These are phyloP conservation scores for Neonectria punicea DNA, from an alignment of 2,329 filamentous ascomycete genomes.

Conservation along the genomic window DNA sequence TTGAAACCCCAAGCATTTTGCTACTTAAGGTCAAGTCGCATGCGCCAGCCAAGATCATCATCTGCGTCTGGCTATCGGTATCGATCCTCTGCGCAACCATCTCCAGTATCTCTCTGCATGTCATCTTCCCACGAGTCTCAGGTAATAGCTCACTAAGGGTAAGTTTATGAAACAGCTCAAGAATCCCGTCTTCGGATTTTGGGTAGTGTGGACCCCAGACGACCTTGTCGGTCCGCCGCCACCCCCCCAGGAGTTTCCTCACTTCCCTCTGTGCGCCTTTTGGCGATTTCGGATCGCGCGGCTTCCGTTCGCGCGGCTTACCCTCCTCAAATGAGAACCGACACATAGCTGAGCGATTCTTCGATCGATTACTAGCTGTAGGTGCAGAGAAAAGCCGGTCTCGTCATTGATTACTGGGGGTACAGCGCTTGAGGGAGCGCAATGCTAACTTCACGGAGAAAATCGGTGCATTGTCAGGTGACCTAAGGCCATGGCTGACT, in stretches of 20 bases:
- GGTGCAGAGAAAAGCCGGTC: background rate
- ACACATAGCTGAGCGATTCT: background rate
- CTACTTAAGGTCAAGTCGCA: too few species aligned
- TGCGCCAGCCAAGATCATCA: too few species aligned
- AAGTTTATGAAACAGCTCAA: background rate
- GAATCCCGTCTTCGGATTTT: background rate
- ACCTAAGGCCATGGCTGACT: background rate
- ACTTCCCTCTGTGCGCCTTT: background rate
- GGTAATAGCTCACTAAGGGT: background rate
- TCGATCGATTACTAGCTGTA: background rate
- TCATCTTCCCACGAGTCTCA: background rate
- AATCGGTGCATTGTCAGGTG: background rate
- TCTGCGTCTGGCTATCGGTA: too few species aligned
- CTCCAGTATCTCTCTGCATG: background rate
- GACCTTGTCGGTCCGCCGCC: background rate
- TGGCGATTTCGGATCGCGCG: background rate
- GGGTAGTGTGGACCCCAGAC: background rate
- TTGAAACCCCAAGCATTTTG: too few species aligned
- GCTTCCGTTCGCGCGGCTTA: background rate
- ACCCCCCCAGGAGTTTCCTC: background rate
- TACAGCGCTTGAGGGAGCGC: background rate
- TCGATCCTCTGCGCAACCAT: background rate
- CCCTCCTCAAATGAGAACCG: background rate
- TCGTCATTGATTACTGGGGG: background rate
- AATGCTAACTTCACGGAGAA: too few species aligned